Evolutionary conservation across 2,329 filamentous ascomycete genomes (phyloP).

Genomic region (Sclerotiophoma versabilis): DNA sequence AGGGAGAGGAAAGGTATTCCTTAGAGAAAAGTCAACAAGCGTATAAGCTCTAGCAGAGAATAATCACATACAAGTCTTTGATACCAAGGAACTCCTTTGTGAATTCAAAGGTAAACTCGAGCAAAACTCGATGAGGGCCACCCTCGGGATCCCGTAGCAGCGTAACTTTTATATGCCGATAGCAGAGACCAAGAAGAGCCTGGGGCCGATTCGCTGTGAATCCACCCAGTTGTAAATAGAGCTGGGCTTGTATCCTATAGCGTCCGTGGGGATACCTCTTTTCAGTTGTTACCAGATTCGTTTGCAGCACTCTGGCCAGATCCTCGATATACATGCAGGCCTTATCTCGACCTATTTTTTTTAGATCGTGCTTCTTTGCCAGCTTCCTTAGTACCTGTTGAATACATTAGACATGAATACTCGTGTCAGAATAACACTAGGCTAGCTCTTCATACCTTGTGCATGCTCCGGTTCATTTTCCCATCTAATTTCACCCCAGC

Average conservation of each 20-base stretch:
- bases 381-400: slow-evolving; percentile 18
- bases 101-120: slow-evolving; percentile 20
- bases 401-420: slow-evolving; percentile 10
- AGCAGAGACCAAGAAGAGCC: slow-evolving; percentile 13
- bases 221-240: slow-evolving; percentile 25
- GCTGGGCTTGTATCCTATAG: slow-evolving; percentile 24
- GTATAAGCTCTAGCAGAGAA: not conserved
- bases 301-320: slow-evolving; percentile 25
- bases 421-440: not conserved
- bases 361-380: slow-evolving; percentile 24
- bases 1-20: not conserved
- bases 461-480: no score
- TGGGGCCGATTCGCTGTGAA: slow-evolving; percentile 17
- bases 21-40: not conserved
- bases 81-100: slow-evolving; percentile 1
- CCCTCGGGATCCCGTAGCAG: slow-evolving; percentile 13
- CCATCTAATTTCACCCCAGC: no score
- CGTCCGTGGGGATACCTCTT: slow-evolving; percentile 20
- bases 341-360: slow-evolving; percentile 21
- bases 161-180: slow-evolving; percentile 15
- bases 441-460: slow-evolving; percentile 12
- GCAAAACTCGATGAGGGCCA: slow-evolving; percentile 10
- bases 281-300: slow-evolving; percentile 25
- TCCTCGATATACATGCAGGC: slow-evolving; percentile 27
- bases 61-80: slow-evolving; percentile 3